Percentiles rank a stretch among this genome's conserved stretches.
Conservation (phyloP, 2,329 filamentous ascomycete genomes). For the Monosporascus sp. region DNA sequence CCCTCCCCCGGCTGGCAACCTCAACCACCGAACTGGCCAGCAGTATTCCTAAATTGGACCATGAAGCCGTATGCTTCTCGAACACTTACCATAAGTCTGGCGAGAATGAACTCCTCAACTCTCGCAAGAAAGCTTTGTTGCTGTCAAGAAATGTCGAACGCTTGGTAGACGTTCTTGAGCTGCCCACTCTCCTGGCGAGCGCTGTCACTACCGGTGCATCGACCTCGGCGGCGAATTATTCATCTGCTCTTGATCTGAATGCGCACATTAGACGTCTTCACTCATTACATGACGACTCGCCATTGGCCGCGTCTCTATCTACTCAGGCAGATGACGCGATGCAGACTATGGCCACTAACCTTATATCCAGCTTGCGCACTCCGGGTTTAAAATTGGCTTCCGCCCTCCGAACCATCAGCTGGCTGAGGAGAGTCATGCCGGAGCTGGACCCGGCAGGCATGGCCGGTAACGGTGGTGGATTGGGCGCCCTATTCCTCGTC, state of each 20-base stretch:
- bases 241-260: slow-evolving; percentile 83
- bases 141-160: slow-evolving; percentile 84
- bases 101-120: slow-evolving; percentile 64
- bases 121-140: slow-evolving; percentile 74
- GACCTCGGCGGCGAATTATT: slow-evolving; percentile 66
- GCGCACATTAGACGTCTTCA: slow-evolving; percentile 88
- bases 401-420: slow-evolving; percentile 85
- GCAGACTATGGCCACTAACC: slow-evolving; percentile 79
- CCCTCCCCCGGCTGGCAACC: slow-evolving; percentile 65
- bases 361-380: slow-evolving; percentile 71
- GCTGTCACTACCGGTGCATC: slow-evolving; percentile 60
- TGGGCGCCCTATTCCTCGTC: slow-evolving; percentile 81
- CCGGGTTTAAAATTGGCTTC: slow-evolving; percentile 82
- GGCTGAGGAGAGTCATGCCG: slow-evolving; percentile 80
- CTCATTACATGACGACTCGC: slow-evolving; percentile 74
- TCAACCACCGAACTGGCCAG: slow-evolving; percentile 64
- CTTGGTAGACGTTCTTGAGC: slow-evolving; percentile 83
- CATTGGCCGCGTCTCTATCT: slow-evolving; percentile 67
- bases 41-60: slow-evolving; percentile 73
- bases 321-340: slow-evolving; percentile 80
- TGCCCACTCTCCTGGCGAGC: slow-evolving; percentile 79
- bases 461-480: slow-evolving; percentile 53
- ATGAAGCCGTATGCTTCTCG: slow-evolving; percentile 74
- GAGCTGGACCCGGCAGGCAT: slow-evolving; percentile 55
- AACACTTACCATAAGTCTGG: slow-evolving; percentile 72